These are phyloP conservation scores for Crassisporium funariophilum DNA, from an alignment of 768 basidiomycete genomes.

Conservation along the genomic window DNA sequence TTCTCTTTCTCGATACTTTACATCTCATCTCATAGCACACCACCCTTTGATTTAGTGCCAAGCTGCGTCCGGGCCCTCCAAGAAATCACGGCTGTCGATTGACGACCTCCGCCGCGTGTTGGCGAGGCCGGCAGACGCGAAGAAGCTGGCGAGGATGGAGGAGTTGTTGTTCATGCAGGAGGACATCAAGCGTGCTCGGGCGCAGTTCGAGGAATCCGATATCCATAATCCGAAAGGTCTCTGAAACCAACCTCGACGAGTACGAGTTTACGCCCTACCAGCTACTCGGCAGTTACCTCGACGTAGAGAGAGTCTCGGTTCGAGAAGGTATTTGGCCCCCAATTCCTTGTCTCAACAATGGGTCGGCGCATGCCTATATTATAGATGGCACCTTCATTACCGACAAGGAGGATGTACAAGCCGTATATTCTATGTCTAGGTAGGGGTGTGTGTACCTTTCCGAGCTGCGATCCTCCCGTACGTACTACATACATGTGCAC, in stretches of 20 bases:
- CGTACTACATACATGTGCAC: too few species aligned
- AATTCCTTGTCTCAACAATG: too few species aligned
- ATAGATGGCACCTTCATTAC: too few species aligned
- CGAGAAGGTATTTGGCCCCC: too few species aligned
- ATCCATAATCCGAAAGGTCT: slow-evolving; percentile 27
- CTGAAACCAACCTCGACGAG: neutral
- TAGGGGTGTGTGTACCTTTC: too few species aligned
- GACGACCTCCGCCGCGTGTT: slow-evolving; percentile 84
- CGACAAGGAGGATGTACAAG: too few species aligned
- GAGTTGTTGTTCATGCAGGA: slow-evolving; percentile 93
- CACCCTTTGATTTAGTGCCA: slow-evolving; percentile 49
- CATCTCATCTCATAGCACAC: slow-evolving; percentile 7
- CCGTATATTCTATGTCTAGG: too few species aligned
- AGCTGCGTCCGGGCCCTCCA: slow-evolving; percentile 67
- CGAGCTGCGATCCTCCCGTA: too few species aligned
- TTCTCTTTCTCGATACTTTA: slow-evolving; percentile 10
- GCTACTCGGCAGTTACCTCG: neutral
- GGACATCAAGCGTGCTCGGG: slow-evolving; percentile 86
- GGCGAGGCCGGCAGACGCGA: slow-evolving; percentile 84
- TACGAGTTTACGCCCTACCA: neutral
- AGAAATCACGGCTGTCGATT: slow-evolving; percentile 76
- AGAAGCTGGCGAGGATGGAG: slow-evolving; percentile 91
- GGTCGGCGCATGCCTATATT: too few species aligned
- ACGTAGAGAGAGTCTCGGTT: too few species aligned
- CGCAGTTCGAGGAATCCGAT: slow-evolving; percentile 65